Percentiles rank a stretch among this genome's conserved stretches.
phyloP scores from a whole-genome alignment of 2,329 filamentous ascomycete genomes.

The Hypoxylon sp. region DNA sequence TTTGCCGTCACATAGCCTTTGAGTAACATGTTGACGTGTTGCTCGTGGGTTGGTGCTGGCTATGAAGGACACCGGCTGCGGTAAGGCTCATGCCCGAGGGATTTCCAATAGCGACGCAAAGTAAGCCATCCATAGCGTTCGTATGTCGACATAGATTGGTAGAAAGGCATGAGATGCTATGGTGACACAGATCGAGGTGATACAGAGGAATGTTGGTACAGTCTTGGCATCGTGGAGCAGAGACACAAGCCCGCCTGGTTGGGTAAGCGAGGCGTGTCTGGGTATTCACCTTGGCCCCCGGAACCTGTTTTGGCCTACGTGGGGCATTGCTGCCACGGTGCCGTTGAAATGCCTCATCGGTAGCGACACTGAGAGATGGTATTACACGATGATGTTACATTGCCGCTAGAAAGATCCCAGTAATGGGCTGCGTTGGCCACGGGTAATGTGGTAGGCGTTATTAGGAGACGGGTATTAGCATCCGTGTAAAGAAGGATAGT shows the following conservation, averaged over 20 bases:
- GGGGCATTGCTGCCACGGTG: constrained; percentile 6
- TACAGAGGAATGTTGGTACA: constrained; percentile 7
- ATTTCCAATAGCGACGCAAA: constrained; percentile 60
- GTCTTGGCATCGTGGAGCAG: constrained; percentile 7
- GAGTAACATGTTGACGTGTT: constrained; percentile 71
- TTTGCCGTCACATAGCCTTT: constrained; percentile 59
- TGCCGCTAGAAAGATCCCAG: constrained; percentile 21
- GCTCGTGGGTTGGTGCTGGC: constrained; percentile 66
- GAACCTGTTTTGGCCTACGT: constrained; percentile 11
- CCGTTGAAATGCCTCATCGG: constrained; percentile 11
- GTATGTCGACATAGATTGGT: not conserved
- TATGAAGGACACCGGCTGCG: constrained; percentile 70
- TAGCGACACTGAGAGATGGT: constrained; percentile 21
- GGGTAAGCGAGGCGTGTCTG: constrained; percentile 1
- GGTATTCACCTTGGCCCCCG: constrained; percentile 17
- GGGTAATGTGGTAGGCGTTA: constrained; percentile 11
- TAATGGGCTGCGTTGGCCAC: constrained; percentile 16
- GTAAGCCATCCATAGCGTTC: constrained; percentile 12
- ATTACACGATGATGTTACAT: constrained; percentile 35
- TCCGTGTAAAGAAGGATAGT: constrained; percentile 19
- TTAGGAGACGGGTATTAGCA: constrained; percentile 20
- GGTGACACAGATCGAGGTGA: constrained; percentile 23
- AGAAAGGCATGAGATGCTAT: constrained; percentile 14
- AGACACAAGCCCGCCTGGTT: constrained; percentile 5
- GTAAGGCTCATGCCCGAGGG: constrained; percentile 64